Evolutionary conservation across 2,329 filamentous ascomycete genomes (phyloP), one percentile per base, ranked within the genome.

Genomic region (Rutstroemia sp.): DNA sequence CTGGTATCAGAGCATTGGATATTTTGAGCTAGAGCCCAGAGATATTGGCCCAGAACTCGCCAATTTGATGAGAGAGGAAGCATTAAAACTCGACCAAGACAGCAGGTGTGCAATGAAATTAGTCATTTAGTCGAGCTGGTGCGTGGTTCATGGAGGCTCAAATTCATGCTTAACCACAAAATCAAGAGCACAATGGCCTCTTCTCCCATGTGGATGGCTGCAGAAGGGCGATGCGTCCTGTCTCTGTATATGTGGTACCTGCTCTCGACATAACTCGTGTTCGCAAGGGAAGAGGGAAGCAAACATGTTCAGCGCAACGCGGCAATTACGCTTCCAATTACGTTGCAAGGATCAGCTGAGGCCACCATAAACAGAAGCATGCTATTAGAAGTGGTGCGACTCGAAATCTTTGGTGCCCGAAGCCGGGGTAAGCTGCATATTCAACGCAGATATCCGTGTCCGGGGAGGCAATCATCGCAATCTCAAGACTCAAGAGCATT

Each of bases 1-100:
- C 45, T 69, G 65, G 65, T 68, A 65, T 58, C 54, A 60, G 9
- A 65, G 49, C 41, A 48, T 67, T 51, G 67, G 67, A 5, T 68
- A 67, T 53, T 23, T 59, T 9, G 64, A 67, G 46, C 59, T 68
- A 4, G 60, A 61, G 45, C 38, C 55, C 5, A 54, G 60, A 30
- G 61, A 64, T 7, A 59, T 57, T 34, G 50, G 50, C 5, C 25
- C 48, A 34, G 49, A 48, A 42, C 44, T 57, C 50, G 27, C 23
- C n/a, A n/a, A 16, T 37, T 19, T 48, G 9, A 25, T 51, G 21
- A 27, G 39, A 23, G 48, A 46, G 17, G 30, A 56, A 46, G 21
- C 54, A 38, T 12, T 23, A 21, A n/a, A 45, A 10, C 34, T 41
- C 10, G 27, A 30, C 21, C 37, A 45, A 30, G 37, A 30, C 6